These are phyloP conservation scores for Lasiodiplodia sp. DNA, from an alignment of 2,329 filamentous ascomycete genomes.

Conservation along the genomic window DNA sequence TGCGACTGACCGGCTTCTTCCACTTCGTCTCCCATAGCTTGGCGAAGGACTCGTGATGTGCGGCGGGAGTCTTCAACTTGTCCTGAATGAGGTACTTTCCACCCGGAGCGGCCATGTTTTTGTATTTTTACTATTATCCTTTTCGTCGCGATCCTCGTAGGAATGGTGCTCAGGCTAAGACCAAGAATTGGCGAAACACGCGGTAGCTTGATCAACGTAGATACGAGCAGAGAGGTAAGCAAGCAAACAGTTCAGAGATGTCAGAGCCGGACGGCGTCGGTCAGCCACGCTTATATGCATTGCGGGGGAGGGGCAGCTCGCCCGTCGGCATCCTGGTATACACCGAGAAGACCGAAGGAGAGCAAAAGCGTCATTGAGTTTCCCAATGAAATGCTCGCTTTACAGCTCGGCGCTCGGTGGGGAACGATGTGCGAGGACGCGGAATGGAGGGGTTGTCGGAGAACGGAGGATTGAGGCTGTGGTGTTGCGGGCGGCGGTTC, in stretches of 20 bases:
- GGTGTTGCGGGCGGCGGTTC: not conserved
- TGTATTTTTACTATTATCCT: not conserved
- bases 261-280: not conserved
- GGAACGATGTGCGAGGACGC: not conserved
- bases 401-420: not conserved
- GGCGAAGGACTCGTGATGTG: constrained; percentile 56
- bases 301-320: not conserved
- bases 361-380: not conserved
- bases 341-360: constrained; percentile 6
- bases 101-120: constrained; percentile 50
- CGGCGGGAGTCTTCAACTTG: constrained; percentile 50
- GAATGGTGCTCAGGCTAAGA: not conserved
- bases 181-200: not conserved
- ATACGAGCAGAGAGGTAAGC: not conserved
- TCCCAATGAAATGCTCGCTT: not conserved
- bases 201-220: not conserved
- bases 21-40: constrained; percentile 77
- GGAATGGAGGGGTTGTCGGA: not conserved
- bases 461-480: not conserved
- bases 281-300: constrained; percentile 11
- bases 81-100: constrained; percentile 57
- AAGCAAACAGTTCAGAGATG: not conserved
- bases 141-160: not conserved
- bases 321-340: not conserved
- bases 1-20: constrained; percentile 66